Base-by-base conservation (phyloP, 768 basidiomycete genomes). In the Lentinula edodes region DNA sequence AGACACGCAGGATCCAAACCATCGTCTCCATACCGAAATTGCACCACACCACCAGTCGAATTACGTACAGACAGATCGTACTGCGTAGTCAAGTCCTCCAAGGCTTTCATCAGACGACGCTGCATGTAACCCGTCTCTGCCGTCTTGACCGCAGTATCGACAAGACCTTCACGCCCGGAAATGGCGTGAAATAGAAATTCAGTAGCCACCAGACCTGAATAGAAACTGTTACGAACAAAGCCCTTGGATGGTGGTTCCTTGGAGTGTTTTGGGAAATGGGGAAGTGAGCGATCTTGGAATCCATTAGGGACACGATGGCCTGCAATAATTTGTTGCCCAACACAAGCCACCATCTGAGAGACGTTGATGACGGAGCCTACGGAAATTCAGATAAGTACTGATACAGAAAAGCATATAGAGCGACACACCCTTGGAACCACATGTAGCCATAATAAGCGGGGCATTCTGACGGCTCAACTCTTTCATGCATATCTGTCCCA, bases 41-140 rank as follows among this genome's bases (percentile, higher is more conserved):
- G 97, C 3, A 99, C 95, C 15, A 99, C 85, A 51, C 94, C 95
- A 3, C 97, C 97, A 0, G 84, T 85, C 2, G 95, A 95, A 73
- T 95, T 98, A 35, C 97, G 85, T 23, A 99, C 96, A 8, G 94
- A 94, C 23, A 94, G 75, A 73, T 99, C 97, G 71, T 99, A 99
- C 61, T 96, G 93, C 0, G 92, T 93, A 2, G 93, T 94, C 41
- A 99, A 78, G 76, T 99, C 97, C 71, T 99, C 97, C 66, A 99
- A 75, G 2, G 96, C 96, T 72, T 99, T 99, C 97, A 99, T 98
- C 63, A 99, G 74, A 61, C 97, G 91, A 54, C 97, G 87, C 70
- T 96, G 94, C 96, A 99, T 99, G 77, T 99, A 99, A 45, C 97
- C 97, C 1, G 97, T 99, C 74, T 99, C 97, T 13, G 97, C 97